Conservation (phyloP, 2,329 filamentous ascomycete species). For the Pseudogymnoascus sp. region DNA sequence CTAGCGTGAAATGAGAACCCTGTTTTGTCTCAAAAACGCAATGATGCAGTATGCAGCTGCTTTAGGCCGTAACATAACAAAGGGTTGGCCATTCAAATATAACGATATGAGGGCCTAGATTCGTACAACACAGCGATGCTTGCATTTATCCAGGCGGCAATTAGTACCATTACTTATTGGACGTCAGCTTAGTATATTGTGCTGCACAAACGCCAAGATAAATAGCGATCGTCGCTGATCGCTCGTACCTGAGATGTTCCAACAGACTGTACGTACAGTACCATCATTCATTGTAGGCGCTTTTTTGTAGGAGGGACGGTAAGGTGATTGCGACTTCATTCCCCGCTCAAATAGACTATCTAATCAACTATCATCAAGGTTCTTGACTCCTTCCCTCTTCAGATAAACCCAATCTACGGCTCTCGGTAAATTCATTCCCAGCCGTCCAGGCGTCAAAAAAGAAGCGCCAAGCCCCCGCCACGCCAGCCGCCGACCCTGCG, state of each 20-base stretch:
- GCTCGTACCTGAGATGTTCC: background rate
- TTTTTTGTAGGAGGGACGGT: background rate
- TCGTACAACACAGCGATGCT: background rate
- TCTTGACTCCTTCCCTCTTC: slow-evolving; percentile 1
- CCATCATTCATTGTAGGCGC: background rate
- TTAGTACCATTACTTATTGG: background rate
- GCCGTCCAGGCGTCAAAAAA: background rate
- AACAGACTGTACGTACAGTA: background rate
- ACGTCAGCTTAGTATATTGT: background rate
- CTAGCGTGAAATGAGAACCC: background rate
- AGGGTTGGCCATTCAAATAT: background rate
- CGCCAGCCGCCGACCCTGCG: background rate
- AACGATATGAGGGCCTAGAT: background rate
- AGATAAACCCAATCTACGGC: background rate
- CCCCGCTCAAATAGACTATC: background rate
- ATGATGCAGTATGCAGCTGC: background rate
- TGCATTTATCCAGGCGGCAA: background rate
- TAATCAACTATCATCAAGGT: background rate
- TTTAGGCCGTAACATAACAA: background rate
- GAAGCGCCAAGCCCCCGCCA: background rate
- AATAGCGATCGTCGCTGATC: background rate
- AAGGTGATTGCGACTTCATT: background rate
- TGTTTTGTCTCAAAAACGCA: background rate
- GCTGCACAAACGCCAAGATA: background rate
- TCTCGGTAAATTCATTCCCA: background rate